Evolutionary conservation across 192 early-diverging fungal species (phyloP).

Genomic region (Umbelopsis sp.): DNA sequence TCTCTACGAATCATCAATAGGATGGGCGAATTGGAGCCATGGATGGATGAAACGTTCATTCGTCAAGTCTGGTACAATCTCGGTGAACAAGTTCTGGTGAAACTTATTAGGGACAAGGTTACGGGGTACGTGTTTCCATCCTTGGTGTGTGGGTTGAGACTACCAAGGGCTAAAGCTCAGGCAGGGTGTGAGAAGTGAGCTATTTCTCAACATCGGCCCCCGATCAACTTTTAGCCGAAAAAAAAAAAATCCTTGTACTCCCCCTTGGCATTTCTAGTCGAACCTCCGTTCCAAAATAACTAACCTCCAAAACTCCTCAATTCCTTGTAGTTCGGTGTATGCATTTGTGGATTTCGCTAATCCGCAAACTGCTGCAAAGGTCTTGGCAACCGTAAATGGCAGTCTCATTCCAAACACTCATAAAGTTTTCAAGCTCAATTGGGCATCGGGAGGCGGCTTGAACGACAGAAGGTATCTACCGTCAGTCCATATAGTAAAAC

Average conservation of each 20-base stretch:
- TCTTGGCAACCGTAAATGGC: conserved; percentile 76
- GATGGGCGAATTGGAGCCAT: conserved; percentile 96
- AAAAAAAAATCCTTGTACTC: conserved; percentile 8
- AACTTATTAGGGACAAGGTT: conserved; percentile 92
- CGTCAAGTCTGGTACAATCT: conserved; percentile 80
- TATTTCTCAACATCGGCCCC: no score
- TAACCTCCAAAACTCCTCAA: background rate
- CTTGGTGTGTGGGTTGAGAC: background rate
- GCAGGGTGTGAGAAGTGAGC: background rate
- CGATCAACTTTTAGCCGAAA: background rate
- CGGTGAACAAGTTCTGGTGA: conserved; percentile 87
- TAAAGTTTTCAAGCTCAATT: conserved; percentile 89
- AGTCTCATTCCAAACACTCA: conserved; percentile 80
- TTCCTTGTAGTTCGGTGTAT: conserved; percentile 76
- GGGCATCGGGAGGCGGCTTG: conserved; percentile 87
- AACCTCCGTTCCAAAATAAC: background rate
- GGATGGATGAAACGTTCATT: conserved; percentile 97
- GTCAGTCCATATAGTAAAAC: background rate
- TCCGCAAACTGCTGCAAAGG: conserved; percentile 66
- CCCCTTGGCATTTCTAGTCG: conserved; percentile 11
- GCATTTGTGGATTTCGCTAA: conserved; percentile 89
- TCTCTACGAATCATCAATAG: conserved; percentile 34
- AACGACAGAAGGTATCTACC: conserved; percentile 53
- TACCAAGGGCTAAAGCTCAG: background rate
- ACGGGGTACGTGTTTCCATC: conserved; percentile 63